Base-by-base conservation (phyloP, 345 rosid species). In the Linum lewisii region DNA sequence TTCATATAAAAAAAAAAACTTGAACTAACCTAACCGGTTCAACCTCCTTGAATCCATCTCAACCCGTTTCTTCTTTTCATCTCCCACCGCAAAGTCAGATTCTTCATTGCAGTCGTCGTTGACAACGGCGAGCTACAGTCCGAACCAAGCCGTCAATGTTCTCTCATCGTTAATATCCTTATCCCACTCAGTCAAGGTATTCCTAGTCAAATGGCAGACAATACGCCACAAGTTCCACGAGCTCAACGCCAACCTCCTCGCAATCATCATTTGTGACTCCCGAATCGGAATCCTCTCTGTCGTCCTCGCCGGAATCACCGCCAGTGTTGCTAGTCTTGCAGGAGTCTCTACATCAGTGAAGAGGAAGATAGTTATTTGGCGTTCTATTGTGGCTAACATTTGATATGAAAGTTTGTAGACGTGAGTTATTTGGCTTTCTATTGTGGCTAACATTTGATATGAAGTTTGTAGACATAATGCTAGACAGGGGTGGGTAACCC, bases 201-300 rank as follows among this genome's bases (percentile, higher is more conserved):
- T 92, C 72, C 56, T 75, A 16, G 81, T 81, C 29, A 92, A 86
- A 83, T 92, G 98, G 98, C 82, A 83, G 24, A 69, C 82, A 47
- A 83, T 92, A 56, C 63, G 98, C 60, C 72, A 53, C 61, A 86
- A 79, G 71, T 81, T 92, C 16, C 83, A 86, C 57, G 97, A 88
- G 67, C 77, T 92, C 22, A 81, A 78, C 68, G 63, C 95, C 20
- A 73, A 78, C 21, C 73, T 92, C 26, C 62, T 74, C 24, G 78
- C 95, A 24, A 56, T 80, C 50, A 73, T 77, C 45, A 74, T 77
- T 36, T 81, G 82, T 60, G 82, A 79, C 65, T 79, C n/a, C 84
- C 6, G 73, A 66, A 56, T 66, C 73, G 62, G 79, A 77, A 65
- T 70, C 42, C 73, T 81, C 51, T 69, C 82, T 0, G 73, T 67